These are phyloP conservation scores for Linnemannia hyalina DNA, from an alignment of 192 early-diverging fungal genomes.

Conservation along the genomic window DNA sequence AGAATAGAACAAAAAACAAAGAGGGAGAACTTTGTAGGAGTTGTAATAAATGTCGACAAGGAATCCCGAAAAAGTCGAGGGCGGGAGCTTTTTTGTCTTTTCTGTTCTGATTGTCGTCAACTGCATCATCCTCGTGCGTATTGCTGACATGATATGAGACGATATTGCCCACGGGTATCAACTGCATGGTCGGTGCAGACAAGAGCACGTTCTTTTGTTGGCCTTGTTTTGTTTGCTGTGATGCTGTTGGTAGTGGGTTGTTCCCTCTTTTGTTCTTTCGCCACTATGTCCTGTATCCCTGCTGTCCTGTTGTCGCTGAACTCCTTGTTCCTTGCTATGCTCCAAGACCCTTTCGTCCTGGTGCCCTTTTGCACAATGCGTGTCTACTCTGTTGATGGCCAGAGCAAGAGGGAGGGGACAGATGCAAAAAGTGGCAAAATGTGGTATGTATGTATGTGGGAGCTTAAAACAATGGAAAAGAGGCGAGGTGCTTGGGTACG, in stretches of 20 bases:
- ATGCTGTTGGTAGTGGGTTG: background rate
- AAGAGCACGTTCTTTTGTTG: background rate
- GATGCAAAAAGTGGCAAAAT: background rate
- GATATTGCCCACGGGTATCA: conserved; percentile 1
- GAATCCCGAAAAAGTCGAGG: background rate
- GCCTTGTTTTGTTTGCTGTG: background rate
- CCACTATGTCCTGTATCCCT: background rate
- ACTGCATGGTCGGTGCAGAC: conserved; percentile 6
- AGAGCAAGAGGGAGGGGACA: background rate
- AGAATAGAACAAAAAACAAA: background rate
- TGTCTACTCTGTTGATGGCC: background rate
- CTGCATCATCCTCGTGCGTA: conserved; percentile 8
- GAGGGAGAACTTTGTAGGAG: background rate
- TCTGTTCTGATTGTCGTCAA: background rate
- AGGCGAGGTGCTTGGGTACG: conserved; percentile 48
- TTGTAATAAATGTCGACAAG: background rate
- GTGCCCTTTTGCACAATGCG: background rate
- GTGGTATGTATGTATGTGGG: background rate
- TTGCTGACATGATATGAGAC: conserved; percentile 10
- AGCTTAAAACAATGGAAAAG: background rate
- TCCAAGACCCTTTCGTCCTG: background rate
- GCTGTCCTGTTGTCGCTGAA: background rate
- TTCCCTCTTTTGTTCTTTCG: background rate
- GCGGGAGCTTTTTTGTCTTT: background rate
- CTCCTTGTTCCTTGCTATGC: background rate